These are phyloP conservation scores for Phytophthora boehmeriae DNA, from an alignment of 352 stramenopile species.

Conservation along the genomic window DNA sequence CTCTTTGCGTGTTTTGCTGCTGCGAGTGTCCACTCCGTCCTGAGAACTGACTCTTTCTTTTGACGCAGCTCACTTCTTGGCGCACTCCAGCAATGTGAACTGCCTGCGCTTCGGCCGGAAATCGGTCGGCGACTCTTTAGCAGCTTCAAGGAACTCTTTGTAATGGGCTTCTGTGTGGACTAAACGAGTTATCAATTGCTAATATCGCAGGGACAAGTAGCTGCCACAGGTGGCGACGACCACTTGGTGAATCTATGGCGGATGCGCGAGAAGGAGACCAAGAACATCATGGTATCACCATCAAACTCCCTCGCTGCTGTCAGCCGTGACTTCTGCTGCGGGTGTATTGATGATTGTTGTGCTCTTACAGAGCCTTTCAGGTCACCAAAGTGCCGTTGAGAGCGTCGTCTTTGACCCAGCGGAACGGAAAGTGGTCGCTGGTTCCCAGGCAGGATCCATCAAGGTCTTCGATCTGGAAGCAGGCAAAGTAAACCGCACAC, in stretches of 20 bases:
- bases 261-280: constrained; percentile 87
- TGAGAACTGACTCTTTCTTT: not conserved
- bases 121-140: constrained; percentile 49
- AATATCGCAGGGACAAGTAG: constrained; percentile 69
- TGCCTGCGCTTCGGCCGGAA: constrained; percentile 83
- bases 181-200: constrained; percentile 3
- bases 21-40: not conserved
- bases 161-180: not conserved
- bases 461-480: constrained; percentile 86
- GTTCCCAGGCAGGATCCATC: constrained; percentile 82
- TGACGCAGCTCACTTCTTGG: constrained; percentile 75
- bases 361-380: constrained; percentile 62
- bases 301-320: not conserved
- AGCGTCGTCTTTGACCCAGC: constrained; percentile 82
- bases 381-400: constrained; percentile 78
- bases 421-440: constrained; percentile 78
- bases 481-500: constrained; percentile 75
- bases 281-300: constrained; percentile 90
- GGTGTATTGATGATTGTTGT: not conserved
- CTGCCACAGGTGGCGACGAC: constrained; percentile 77
- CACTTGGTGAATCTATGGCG: constrained; percentile 86
- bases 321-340: constrained; percentile 1
- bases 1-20: not conserved
- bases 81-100: constrained; percentile 83
- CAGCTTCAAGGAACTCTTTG: not conserved